Evolutionary conservation across 2,329 filamentous ascomycete species (phyloP).

Genomic region (Paraphaeosphaeria minitans): DNA sequence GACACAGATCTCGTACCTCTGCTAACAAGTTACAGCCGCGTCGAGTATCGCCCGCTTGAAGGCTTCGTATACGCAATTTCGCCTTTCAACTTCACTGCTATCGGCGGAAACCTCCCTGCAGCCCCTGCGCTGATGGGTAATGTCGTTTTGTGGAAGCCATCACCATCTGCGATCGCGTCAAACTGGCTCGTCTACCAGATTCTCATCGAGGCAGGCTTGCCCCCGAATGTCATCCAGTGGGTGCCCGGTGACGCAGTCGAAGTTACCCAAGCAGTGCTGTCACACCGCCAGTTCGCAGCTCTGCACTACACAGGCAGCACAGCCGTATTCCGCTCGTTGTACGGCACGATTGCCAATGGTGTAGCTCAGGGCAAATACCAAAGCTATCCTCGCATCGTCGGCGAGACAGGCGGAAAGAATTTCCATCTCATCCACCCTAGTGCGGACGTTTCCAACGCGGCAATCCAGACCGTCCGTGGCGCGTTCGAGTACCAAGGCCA

Average conservation of each 20-base stretch:
- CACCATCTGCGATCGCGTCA: constrained; percentile 82
- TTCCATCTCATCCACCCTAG: constrained; percentile 82
- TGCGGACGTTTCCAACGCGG: constrained; percentile 79
- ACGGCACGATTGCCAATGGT: constrained; percentile 81
- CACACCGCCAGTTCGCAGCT: constrained; percentile 81
- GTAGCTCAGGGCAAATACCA: constrained; percentile 81
- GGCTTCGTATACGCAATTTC: constrained; percentile 94
- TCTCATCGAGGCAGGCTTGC: constrained; percentile 86
- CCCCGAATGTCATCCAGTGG: constrained; percentile 89
- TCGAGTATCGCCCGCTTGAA: constrained; percentile 88
- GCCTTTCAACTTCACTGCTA: constrained; percentile 97
- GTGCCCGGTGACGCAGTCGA: constrained; percentile 85
- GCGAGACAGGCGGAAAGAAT: constrained; percentile 93
- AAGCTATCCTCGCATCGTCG: constrained; percentile 86
- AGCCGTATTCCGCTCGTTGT: constrained; percentile 85
- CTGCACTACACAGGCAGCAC: constrained; percentile 96
- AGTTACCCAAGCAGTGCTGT: constrained; percentile 77
- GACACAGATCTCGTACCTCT: background rate
- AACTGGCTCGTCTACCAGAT: constrained; percentile 93
- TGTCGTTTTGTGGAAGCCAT: constrained; percentile 97
- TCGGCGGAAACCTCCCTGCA: constrained; percentile 83
- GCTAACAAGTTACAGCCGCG: constrained; percentile 57
- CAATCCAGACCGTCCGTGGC: constrained; percentile 79
- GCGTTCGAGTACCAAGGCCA: constrained; percentile 92
- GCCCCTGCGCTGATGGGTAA: constrained; percentile 90